These are phyloP conservation scores for Penicillium sp. DNA, from an alignment of 2,329 filamentous ascomycete genomes.

Conservation along the genomic window DNA sequence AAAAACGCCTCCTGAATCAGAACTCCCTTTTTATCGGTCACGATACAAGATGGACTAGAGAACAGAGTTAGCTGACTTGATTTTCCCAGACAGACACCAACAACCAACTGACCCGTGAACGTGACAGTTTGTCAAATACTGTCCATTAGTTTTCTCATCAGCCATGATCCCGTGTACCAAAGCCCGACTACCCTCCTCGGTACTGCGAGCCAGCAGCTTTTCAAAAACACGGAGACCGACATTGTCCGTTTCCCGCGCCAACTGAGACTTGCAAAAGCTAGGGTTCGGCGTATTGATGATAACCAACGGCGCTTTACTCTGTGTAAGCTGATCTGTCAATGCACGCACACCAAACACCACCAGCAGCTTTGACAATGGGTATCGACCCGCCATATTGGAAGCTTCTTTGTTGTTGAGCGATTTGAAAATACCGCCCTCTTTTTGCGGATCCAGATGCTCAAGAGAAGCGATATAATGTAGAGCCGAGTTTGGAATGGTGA, in stretches of 20 bases:
- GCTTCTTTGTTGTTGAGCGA: conserved; percentile 16
- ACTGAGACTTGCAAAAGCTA: conserved; percentile 43
- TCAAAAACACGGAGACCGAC: conserved; percentile 16
- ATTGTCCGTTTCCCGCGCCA: conserved; percentile 16
- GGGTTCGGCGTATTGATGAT: conserved; percentile 46
- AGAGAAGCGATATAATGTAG: conserved; percentile 19
- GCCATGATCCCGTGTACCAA: conserved; percentile 22
- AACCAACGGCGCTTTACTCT: conserved; percentile 13
- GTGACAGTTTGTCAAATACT: conserved; percentile 24
- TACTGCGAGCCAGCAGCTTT: conserved; percentile 19
- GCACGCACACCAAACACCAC: conserved; percentile 21
- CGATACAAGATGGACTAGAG: conserved; percentile 11
- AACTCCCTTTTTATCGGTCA: conserved; percentile 10
- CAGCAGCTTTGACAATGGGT: conserved; percentile 21
- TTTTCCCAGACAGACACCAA: neutral
- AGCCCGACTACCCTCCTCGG: conserved; percentile 21
- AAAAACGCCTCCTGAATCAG: conserved; percentile 16
- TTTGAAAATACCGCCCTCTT: conserved; percentile 11
- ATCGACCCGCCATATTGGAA: conserved; percentile 17
- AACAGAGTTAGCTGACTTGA: conserved; percentile 3
- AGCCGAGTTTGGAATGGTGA: conserved; percentile 21
- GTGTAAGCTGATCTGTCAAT: conserved; percentile 5
- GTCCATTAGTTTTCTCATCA: conserved; percentile 16
- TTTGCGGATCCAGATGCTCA: conserved; percentile 12
- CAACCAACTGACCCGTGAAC: conserved; percentile 12